Evolutionary conservation across 805 yeast genomes (phyloP).

Genomic region (Sugiyamaella lignohabitans): DNA sequence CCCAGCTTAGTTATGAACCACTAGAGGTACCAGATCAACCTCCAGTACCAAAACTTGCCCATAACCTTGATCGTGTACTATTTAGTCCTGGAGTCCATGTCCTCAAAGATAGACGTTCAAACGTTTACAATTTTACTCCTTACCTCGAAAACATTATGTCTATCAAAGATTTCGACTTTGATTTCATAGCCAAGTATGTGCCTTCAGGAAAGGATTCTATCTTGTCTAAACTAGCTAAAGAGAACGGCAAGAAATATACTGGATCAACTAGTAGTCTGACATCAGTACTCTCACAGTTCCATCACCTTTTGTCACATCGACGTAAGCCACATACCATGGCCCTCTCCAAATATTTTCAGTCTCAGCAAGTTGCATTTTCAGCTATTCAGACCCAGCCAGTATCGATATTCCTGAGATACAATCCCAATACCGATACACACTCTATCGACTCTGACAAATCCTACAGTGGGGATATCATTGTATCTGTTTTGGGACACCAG

Average conservation of each 20-base stretch:
- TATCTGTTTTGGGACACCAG: conserved; percentile 71
- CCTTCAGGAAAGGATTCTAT: conserved; percentile 60
- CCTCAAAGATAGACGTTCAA: conserved; percentile 69
- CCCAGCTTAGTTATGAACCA: conserved; percentile 12
- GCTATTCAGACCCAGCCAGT: conserved; percentile 47
- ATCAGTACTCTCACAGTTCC: conserved; percentile 63
- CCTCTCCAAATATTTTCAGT: conserved; percentile 39
- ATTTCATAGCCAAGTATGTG: conserved; percentile 48
- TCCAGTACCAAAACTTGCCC: conserved; percentile 52
- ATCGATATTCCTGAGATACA: conserved; percentile 48
- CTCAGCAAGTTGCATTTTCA: conserved; percentile 32
- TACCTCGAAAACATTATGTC: conserved; percentile 53
- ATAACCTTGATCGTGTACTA: conserved; percentile 62
- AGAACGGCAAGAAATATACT: conserved; percentile 38
- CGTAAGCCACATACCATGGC: conserved; percentile 44
- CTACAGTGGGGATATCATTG: conserved; percentile 56
- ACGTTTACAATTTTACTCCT: conserved; percentile 62
- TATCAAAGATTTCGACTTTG: conserved; percentile 60
- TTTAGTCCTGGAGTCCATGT: conserved; percentile 79
- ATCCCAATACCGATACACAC: conserved; percentile 38
- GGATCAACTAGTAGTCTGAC: conserved; percentile 93
- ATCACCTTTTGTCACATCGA: conserved; percentile 57
- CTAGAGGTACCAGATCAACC: conserved; percentile 23
- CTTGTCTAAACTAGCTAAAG: conserved; percentile 44
- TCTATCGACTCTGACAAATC: conserved; percentile 70